These are phyloP conservation scores for Dissophora globulifera DNA, from an alignment of 192 early-diverging fungal genomes.

Conservation along the genomic window DNA sequence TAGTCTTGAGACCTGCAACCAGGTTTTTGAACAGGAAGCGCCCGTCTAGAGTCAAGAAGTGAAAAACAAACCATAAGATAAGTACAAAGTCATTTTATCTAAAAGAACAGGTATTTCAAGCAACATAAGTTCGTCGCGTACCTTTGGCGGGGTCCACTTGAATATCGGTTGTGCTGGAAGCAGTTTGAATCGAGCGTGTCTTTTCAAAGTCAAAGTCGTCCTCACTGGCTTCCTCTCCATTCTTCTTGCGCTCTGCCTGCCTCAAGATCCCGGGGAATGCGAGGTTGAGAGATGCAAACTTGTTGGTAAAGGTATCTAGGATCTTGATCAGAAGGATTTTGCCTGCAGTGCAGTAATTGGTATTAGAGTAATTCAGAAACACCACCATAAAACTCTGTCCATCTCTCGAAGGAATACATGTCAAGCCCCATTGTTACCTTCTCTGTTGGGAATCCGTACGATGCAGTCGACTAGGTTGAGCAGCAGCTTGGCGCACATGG, in stretches of 20 bases:
- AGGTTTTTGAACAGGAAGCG: constrained; percentile 90
- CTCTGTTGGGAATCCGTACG: constrained; percentile 70
- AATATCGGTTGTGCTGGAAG: constrained; percentile 52
- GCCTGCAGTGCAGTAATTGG: constrained; percentile 36
- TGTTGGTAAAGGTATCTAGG: constrained; percentile 84
- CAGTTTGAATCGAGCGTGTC: constrained; percentile 64
- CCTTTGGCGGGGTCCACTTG: constrained; percentile 80
- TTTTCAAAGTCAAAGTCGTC: constrained; percentile 71
- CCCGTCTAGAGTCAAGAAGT: constrained; percentile 66
- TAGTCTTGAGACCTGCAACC: constrained; percentile 87
- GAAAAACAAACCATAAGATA: no score
- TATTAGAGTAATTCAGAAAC: no score
- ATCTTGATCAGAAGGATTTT: constrained; percentile 82
- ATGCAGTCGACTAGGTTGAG: constrained; percentile 91
- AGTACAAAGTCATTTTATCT: no score
- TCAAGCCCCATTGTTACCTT: constrained; percentile 41
- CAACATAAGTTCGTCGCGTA: constrained; percentile 32
- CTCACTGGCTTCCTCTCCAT: constrained; percentile 21
- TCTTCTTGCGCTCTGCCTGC: constrained; percentile 66
- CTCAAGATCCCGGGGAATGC: constrained; percentile 70
- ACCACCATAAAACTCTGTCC: no score
- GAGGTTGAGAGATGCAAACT: constrained; percentile 76
- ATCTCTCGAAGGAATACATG: no score
- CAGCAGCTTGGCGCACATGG: constrained; percentile 95
- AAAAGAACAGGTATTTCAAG: no score